Evolutionary conservation across 192 early-diverging fungal species (phyloP).

Genomic region (Podila epicladia): DNA sequence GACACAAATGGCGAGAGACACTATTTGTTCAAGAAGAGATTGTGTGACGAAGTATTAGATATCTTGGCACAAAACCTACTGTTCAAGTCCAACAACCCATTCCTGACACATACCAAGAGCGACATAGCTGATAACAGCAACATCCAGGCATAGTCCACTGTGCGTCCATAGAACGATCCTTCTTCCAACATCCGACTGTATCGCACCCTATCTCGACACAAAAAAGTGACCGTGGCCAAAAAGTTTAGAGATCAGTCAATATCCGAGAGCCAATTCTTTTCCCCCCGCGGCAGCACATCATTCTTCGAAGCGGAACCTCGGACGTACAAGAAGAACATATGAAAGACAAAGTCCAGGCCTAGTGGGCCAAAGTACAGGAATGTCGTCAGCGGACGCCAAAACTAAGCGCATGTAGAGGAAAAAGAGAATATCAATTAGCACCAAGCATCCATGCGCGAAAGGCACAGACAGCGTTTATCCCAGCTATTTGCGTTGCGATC

Average conservation of each 20-base stretch:
- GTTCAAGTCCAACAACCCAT: neutral
- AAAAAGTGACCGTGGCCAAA: too few relatives aligned
- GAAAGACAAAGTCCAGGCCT: conserved; percentile 92
- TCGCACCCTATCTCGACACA: conserved; percentile 62
- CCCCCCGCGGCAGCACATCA: too few relatives aligned
- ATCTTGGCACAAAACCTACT: conserved; percentile 18
- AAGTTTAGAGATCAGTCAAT: too few relatives aligned
- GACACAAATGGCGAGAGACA: conserved; percentile 56
- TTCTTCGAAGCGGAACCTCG: too few relatives aligned
- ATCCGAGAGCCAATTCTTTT: too few relatives aligned
- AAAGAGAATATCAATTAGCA: neutral
- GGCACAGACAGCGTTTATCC: too few relatives aligned
- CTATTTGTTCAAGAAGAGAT: conserved; percentile 4
- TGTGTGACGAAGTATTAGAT: neutral
- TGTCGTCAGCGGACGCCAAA: conserved; percentile 91
- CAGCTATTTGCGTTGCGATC: too few relatives aligned
- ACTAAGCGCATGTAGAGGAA: conserved; percentile 60
- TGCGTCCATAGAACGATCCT: conserved; percentile 87
- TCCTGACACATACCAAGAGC: conserved; percentile 58
- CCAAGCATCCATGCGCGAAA: too few relatives aligned
- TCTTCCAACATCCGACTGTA: conserved; percentile 95
- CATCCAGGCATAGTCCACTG: conserved; percentile 95
- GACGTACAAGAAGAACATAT: conserved; percentile 87
- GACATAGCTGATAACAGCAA: conserved; percentile 73
- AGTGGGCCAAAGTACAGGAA: conserved; percentile 95